These are phyloP conservation scores for Rugonectria rugulosa DNA, from an alignment of 2,329 filamentous ascomycete genomes.

Conservation along the genomic window DNA sequence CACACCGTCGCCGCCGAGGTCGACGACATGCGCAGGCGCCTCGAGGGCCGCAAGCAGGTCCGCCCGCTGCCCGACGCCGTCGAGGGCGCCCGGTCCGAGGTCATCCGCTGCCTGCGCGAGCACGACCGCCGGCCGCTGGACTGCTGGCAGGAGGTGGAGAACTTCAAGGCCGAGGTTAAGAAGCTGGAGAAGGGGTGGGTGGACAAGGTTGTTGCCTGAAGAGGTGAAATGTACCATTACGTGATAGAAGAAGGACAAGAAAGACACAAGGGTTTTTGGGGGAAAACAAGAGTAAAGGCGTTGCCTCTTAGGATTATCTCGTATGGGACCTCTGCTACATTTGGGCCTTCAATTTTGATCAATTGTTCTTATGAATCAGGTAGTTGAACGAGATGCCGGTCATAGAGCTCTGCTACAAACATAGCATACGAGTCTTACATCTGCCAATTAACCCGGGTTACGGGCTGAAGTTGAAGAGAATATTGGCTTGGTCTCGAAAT, in stretches of 20 bases:
- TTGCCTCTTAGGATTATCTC: no score
- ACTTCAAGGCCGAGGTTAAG: slow-evolving; percentile 88
- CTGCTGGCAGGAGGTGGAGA: slow-evolving; percentile 93
- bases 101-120: slow-evolving; percentile 81
- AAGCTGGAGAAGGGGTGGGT: slow-evolving; percentile 88
- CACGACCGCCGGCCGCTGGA: slow-evolving; percentile 90
- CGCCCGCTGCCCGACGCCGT: slow-evolving; percentile 75
- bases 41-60: slow-evolving; percentile 70
- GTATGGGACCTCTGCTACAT: no score
- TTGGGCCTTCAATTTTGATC: no score
- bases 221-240: neutral
- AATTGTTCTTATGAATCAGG: no score
- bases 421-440: no score
- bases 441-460: no score
- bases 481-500: no score
- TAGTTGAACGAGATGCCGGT: no score
- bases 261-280: no score
- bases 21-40: slow-evolving; percentile 63
- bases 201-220: slow-evolving; percentile 73
- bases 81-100: slow-evolving; percentile 75
- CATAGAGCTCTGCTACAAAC: no score
- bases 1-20: slow-evolving; percentile 67
- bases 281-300: no score
- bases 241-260: neutral
- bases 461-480: no score